These are phyloP conservation scores for Lathyrus tuberosus DNA, from an alignment of 306 rosid species.

Conservation along the genomic window DNA sequence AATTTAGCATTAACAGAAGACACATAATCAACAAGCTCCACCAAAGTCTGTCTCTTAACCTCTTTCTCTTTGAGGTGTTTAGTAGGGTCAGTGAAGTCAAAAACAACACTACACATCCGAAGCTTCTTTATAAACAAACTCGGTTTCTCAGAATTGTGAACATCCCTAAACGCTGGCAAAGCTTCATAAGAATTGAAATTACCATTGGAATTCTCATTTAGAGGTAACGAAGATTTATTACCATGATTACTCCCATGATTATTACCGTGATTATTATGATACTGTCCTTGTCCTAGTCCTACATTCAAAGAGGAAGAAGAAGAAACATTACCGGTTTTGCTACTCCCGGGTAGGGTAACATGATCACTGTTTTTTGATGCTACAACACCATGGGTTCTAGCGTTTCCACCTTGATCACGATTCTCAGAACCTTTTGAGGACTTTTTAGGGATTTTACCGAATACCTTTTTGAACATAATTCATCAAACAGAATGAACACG, in stretches of 20 bases:
- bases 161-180: conserved; percentile 70
- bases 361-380: conserved; percentile 48
- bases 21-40: conserved; percentile 72
- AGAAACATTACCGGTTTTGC: conserved; percentile 50
- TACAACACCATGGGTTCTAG: conserved; percentile 39
- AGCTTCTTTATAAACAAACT: conserved; percentile 65
- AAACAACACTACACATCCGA: conserved; percentile 63
- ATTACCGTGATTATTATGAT: conserved; percentile 41
- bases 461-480: conserved; percentile 66
- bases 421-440: conserved; percentile 57
- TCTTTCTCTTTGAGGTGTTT: conserved; percentile 76
- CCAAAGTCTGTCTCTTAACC: conserved; percentile 67
- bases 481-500: conserved; percentile 35
- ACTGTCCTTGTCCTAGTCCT: conserved; percentile 33
- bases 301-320: conserved; percentile 48
- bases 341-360: conserved; percentile 31
- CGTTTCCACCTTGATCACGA: conserved; percentile 50
- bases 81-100: conserved; percentile 76
- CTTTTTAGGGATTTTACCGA: conserved; percentile 65
- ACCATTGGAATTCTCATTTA: conserved; percentile 55
- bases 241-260: conserved; percentile 40
- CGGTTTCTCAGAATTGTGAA: conserved; percentile 70
- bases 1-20: conserved; percentile 68
- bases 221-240: conserved; percentile 45
- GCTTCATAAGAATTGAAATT: conserved; percentile 59